Percentiles rank a stretch among this genome's conserved stretches.
These are phyloP conservation scores for Lathyrus aphaca DNA, from an alignment of 306 rosid genomes.

Conservation along the genomic window DNA sequence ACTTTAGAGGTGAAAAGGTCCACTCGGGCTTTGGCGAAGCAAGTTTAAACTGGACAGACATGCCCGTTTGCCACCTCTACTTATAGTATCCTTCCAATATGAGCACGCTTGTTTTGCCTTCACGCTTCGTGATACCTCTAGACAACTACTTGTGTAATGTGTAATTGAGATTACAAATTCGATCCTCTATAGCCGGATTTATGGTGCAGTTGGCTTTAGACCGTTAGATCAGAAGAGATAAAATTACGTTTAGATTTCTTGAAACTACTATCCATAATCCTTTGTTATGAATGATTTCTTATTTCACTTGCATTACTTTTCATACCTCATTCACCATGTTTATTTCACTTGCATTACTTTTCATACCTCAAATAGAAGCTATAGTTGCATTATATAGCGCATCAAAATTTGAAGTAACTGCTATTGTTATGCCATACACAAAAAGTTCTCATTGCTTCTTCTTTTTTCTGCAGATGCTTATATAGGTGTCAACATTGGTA, in stretches of 20 bases:
- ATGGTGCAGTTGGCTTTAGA: not conserved
- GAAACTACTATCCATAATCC: not conserved
- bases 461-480: conserved; percentile 67
- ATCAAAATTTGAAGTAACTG: not conserved
- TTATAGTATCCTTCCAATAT: not conserved
- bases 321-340: not conserved
- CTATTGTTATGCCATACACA: not conserved
- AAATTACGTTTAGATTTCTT: not conserved
- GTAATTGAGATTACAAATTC: not conserved
- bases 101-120: not conserved
- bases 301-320: conserved; percentile 10
- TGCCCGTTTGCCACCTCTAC: too few relatives aligned
- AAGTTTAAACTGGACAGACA: too few relatives aligned
- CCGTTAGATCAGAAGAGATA: not conserved
- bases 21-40: too few relatives aligned
- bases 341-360: too few relatives aligned
- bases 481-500: conserved; percentile 87
- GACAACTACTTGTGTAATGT: too few relatives aligned
- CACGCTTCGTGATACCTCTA: not conserved
- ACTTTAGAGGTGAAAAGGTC: too few relatives aligned
- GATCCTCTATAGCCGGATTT: not conserved
- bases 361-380: not conserved
- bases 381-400: not conserved
- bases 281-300: not conserved
- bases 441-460: too few relatives aligned